Conservation (phyloP, 176 grass and related monocot genomes). For the Oryza nivara region DNA sequence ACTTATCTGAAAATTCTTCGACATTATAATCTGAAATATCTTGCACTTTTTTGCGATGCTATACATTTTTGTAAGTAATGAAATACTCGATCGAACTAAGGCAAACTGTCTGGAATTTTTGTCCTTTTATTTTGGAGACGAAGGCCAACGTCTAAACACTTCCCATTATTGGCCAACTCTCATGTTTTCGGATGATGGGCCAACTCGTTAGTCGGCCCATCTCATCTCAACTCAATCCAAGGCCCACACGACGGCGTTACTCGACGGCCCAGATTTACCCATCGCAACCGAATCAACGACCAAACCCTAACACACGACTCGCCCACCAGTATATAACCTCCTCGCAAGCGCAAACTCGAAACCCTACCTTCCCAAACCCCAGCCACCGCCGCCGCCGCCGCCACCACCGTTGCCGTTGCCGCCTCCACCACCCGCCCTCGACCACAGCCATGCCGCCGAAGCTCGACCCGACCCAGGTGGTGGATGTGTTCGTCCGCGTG, state of each 20-base stretch:
- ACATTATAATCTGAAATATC: too few relatives aligned
- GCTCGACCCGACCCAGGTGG: slow-evolving; percentile 67
- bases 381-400: not conserved
- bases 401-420: not conserved
- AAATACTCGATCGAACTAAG: too few relatives aligned
- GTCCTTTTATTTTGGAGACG: too few relatives aligned
- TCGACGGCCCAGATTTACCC: slow-evolving; percentile 8
- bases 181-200: too few relatives aligned
- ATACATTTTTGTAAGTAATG: too few relatives aligned
- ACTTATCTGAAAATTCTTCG: too few relatives aligned
- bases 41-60: too few relatives aligned
- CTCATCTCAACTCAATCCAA: not conserved
- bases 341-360: not conserved
- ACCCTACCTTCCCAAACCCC: slow-evolving; percentile 36
- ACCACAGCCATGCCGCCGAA: slow-evolving; percentile 63
- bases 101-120: too few relatives aligned
- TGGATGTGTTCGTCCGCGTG: slow-evolving; percentile 70
- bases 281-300: not conserved
- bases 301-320: slow-evolving; percentile 1
- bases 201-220: not conserved
- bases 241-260: not conserved
- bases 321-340: slow-evolving; percentile 5
- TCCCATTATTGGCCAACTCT: not conserved
- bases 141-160: too few relatives aligned
- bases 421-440: not conserved